phyloP scores from a whole-genome alignment of 192 early-diverging fungal species.

The Pilobolus umbonatus region DNA sequence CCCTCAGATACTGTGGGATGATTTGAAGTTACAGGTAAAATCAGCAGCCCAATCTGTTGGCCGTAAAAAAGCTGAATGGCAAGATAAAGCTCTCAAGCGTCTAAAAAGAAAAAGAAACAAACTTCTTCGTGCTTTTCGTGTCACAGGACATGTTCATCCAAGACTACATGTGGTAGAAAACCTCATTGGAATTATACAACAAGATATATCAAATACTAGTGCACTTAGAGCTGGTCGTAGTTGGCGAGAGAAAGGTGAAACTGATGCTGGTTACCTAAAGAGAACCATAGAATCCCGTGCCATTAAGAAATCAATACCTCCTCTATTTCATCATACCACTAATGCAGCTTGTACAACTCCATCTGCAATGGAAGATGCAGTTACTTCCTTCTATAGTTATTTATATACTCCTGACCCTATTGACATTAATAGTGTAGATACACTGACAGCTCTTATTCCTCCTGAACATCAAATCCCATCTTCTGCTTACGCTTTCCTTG shows the following conservation, averaged over 20 bases:
- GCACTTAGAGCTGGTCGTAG: constrained; percentile 2
- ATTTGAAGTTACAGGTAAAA: not conserved
- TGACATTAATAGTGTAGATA: too few species aligned
- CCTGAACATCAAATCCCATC: not conserved
- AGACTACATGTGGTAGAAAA: not conserved
- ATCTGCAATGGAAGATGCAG: too few species aligned
- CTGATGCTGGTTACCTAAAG: constrained; percentile 1
- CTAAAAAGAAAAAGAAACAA: not conserved
- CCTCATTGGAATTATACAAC: not conserved
- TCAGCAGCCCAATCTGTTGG: not conserved
- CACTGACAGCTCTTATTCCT: not conserved
- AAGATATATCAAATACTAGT: not conserved
- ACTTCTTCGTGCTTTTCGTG: not conserved
- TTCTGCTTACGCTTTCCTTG: too few species aligned
- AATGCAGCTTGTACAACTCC: too few species aligned
- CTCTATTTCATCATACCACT: not conserved
- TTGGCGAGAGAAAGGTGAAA: constrained; percentile 19
- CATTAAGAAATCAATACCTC: not conserved
- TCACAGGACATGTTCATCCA: not conserved
- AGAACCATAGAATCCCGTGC: not conserved
- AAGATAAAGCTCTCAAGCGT: not conserved
- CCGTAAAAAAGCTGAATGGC: not conserved
- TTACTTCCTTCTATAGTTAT: not conserved
- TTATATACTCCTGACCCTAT: not conserved
- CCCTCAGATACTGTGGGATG: not conserved